A percentile compares a stretch with the other conserved stretches of the same genome.
Conservation (phyloP, 768 basidiomycete genomes). For the Auriscalpium microsporum region DNA sequence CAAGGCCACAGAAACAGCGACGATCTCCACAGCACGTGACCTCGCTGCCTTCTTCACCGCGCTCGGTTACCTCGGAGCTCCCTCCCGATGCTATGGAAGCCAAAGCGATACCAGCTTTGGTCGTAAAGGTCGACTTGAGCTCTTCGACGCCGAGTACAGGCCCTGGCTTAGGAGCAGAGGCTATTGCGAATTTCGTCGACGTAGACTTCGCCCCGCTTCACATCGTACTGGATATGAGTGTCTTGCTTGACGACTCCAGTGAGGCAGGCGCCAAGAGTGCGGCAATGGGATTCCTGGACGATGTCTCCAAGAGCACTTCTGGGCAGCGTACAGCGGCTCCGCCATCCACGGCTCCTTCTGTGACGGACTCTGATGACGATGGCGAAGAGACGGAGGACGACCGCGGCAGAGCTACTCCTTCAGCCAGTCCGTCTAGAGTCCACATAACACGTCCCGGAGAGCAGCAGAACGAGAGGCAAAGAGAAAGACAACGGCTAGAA, state of each 20-base stretch:
- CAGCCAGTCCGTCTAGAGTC: constrained; percentile 8
- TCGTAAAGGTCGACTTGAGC: constrained; percentile 8
- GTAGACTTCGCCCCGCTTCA: constrained; percentile 58
- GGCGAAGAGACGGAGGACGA: constrained; percentile 28
- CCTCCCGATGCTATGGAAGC: neutral
- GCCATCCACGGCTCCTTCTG: neutral
- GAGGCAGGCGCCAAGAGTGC: constrained; percentile 18
- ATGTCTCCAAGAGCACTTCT: constrained; percentile 19
- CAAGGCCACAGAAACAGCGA: constrained; percentile 21
- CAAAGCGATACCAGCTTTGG: constrained; percentile 9
- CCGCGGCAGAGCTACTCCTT: constrained; percentile 30
- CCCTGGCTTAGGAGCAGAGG: neutral
- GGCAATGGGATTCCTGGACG: constrained; percentile 42
- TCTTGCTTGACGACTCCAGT: constrained; percentile 28
- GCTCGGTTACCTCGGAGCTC: neutral
- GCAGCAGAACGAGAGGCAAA: constrained; percentile 16
- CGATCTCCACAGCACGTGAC: neutral
- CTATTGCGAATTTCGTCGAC: constrained; percentile 19
- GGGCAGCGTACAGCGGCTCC: neutral
- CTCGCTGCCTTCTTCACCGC: neutral
- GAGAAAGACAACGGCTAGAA: constrained; percentile 39
- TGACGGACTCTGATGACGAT: constrained; percentile 14
- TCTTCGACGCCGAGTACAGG: neutral
- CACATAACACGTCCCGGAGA: neutral
- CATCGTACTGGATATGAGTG: constrained; percentile 62